Base-by-base conservation (phyloP, 345 rosid species). In the Pugionium dolabratum region DNA sequence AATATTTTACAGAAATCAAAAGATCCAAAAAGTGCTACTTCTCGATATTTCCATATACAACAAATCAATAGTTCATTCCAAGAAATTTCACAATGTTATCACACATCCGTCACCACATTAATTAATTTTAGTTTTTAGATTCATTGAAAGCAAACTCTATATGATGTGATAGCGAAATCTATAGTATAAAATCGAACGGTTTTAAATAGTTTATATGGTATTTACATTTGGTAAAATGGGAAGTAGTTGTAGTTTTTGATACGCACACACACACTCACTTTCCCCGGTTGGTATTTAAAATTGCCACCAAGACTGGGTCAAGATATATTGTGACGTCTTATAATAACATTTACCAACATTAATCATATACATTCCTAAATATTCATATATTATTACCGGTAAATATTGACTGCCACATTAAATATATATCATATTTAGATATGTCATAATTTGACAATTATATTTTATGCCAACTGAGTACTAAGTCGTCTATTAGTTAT, bases 281-380 rank as follows among this genome's bases (percentile, higher is more conserved):
- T 40, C 35, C 49, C 5, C 18, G 52, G 34, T 59, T 68, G 18
- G 51, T 50, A 32, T 59, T 49, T 37, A 59, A 6, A 58, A 34
- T 59, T 59, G 10, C 59, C 18, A 50, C 73, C 18, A 18, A 18
- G 66, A 50, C 52, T 32, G 11, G 43, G 66, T 49, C 59, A 68
- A 35, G 1, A 40, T 3, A 33, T 26, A 30, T 31, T 9, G 37
- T 28, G 33, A 39, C 6, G 33, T 32, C 34, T 39, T 48, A 28
- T 5, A 31, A 52, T 7, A 67, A 55, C 49, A 39, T 56, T 47
- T 29, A 55, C 55, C 33, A 57, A 41, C 34, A 57, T 47, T 37
- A 29, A 44, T 55, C 18, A 18, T 10, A 37, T 35, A 27, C 36
- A 66, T 3, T 36, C 48, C 6, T 8, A 43, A 54, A 44, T 1